Percentiles rank a stretch among this genome's conserved stretches.
phyloP scores from a whole-genome alignment of 176 grass and related monocot species.

The Triticum dicoccoides region DNA sequence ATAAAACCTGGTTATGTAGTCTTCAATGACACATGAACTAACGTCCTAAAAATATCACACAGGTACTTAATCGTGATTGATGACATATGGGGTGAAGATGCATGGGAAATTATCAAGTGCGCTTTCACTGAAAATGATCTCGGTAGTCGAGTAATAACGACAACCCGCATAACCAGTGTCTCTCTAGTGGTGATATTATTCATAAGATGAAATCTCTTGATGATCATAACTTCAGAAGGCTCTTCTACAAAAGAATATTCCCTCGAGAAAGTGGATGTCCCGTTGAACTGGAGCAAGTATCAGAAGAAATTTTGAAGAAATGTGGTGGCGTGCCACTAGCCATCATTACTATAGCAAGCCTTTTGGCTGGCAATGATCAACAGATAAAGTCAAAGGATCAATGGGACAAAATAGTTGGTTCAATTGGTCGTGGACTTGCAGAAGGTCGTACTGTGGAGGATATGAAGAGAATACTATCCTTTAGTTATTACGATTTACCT shows the following conservation, averaged over 20 bases:
- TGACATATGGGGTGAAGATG: too few species aligned
- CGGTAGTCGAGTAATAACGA: neutral
- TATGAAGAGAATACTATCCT: neutral
- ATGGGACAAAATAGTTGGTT: neutral
- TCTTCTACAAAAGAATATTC: neutral
- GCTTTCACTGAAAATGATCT: too few species aligned
- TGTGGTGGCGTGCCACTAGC: neutral
- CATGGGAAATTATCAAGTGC: too few species aligned
- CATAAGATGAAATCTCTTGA: neutral
- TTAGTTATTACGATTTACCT: too few species aligned
- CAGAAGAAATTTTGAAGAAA: neutral
- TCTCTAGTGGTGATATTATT: neutral
- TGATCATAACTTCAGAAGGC: neutral
- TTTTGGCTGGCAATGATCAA: neutral
- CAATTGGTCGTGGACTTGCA: neutral
- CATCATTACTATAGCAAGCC: neutral
- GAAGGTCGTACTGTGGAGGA: neutral
- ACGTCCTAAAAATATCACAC: too few species aligned
- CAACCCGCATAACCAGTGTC: neutral
- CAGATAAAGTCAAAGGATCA: neutral
- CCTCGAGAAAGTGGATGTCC: neutral
- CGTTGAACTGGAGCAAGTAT: neutral
- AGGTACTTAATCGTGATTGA: too few species aligned
- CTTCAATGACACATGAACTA: too few species aligned
- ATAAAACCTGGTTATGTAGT: too few species aligned